Evolutionary conservation across 2,329 filamentous ascomycete species (phyloP), one percentile per base, ranked within the genome.

Genomic region (Calonectria montana): DNA sequence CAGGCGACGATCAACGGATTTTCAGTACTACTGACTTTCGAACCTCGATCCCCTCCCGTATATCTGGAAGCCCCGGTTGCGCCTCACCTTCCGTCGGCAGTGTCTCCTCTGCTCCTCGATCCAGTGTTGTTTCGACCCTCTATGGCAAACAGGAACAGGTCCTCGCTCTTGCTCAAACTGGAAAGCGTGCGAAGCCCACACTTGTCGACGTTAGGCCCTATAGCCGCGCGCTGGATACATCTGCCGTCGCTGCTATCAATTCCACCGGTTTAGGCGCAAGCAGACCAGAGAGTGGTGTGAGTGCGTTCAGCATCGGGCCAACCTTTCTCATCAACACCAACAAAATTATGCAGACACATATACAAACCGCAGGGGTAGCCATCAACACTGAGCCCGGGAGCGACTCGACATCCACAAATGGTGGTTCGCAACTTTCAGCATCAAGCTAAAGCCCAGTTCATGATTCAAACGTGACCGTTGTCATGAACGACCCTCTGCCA

Each of bases 81-180:
- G 91, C 89, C 0, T 92, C 91, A 0, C n/a, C n/a, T n/a, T n/a
- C n/a, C n/a, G n/a, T n/a, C n/a, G n/a, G n/a, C n/a, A 90, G 88
- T 71, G 91, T 90, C 39, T 90, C 89, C 2, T 91, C 89, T 72
- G 88, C 88, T 2, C 88, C 89, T 39, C 88, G 91, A 69, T 92
- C 90, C 62, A 96, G 94, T 80, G 94, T 98, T 75, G 96, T 95
- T 4, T 98, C 96, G 1, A 98, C 96, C 23, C 95, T 98, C 65
- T 98, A 98, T 81, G 94, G 95, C 75, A 96, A 96, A 85, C 95
- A 97, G 79, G 95, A 94, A 18, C 91, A 97, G 65, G 91, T 98
- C 41, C 77, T 95, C 88, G 81, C 94, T 87, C 93, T 96, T 0
- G 95, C 95, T 0, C 95, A 97, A 80, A 97, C 95, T 65, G 94